Evolutionary conservation across 2,329 filamentous ascomycete genomes (phyloP).

Genomic region (Apiospora marii): DNA sequence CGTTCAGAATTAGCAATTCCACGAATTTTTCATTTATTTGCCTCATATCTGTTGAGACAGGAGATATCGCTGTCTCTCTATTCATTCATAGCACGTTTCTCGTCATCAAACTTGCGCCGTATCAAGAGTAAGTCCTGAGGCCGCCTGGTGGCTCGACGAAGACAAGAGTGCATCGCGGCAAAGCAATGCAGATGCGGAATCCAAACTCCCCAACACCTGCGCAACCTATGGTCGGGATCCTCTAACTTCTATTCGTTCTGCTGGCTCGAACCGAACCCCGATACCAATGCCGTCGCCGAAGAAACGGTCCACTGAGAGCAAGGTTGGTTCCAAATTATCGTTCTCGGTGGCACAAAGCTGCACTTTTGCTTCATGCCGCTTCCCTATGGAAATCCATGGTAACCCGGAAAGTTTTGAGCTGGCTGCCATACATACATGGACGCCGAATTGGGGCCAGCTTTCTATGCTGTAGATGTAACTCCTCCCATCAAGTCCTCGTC

Average conservation of each 20-base stretch:
- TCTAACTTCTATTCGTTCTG: conserved; percentile 5
- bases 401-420: too few relatives aligned
- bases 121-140: not conserved
- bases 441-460: not conserved
- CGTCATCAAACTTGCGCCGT: conserved; percentile 7
- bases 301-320: not conserved
- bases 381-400: not conserved
- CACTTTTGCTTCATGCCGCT: not conserved
- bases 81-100: conserved; percentile 20
- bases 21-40: not conserved
- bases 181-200: not conserved
- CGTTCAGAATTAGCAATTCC: not conserved
- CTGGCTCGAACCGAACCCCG: not conserved
- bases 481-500: conserved; percentile 70
- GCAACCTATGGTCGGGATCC: not conserved
- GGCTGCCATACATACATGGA: not conserved
- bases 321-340: not conserved
- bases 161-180: not conserved
- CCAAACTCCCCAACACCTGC: conserved; percentile 18
- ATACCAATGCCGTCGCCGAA: not conserved
- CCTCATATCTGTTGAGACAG: not conserved
- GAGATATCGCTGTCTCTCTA: not conserved
- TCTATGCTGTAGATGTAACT: conserved; percentile 28
- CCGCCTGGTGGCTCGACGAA: not conserved
- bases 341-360: not conserved